phyloP scores from a whole-genome alignment of 805 yeast species.

The Pichia gijzeniarum region DNA sequence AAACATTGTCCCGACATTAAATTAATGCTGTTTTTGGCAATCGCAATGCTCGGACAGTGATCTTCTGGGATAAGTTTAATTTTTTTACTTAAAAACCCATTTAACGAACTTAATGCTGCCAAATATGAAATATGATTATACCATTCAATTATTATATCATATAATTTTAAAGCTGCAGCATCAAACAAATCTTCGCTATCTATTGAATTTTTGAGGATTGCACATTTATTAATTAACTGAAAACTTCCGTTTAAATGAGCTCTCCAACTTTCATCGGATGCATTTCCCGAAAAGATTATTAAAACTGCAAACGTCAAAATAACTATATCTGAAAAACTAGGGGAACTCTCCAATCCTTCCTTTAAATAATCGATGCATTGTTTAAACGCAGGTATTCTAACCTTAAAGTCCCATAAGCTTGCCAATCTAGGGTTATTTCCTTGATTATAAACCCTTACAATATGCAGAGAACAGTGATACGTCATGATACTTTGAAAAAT shows the following conservation, averaged over 20 bases:
- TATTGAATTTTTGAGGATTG: neutral
- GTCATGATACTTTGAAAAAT: conserved; percentile 12
- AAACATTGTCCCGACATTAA: conserved; percentile 10
- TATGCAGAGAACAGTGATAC: conserved; percentile 12
- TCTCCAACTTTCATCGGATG: conserved; percentile 11
- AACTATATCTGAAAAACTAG: conserved; percentile 5
- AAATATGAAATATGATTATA: conserved; percentile 8
- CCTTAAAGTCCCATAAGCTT: conserved; percentile 9
- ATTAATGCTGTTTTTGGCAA: conserved; percentile 5
- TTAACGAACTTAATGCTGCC: conserved; percentile 7
- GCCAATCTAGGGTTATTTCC: neutral
- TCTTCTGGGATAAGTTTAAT: neutral
- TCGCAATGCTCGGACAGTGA: neutral
- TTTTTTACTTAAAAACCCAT: conserved; percentile 6
- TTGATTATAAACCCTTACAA: conserved; percentile 8
- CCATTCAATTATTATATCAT: conserved; percentile 9
- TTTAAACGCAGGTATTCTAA: conserved; percentile 9
- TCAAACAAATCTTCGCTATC: conserved; percentile 1
- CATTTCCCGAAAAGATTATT: conserved; percentile 12
- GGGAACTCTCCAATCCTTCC: conserved; percentile 5
- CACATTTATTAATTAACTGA: conserved; percentile 8
- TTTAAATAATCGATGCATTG: conserved; percentile 11
- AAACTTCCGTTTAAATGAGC: conserved; percentile 12
- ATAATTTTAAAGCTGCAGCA: conserved; percentile 7
- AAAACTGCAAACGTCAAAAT: conserved; percentile 11